Conservation (phyloP, 805 yeast genomes). For the Wickerhamomyces subpelliculosus region DNA sequence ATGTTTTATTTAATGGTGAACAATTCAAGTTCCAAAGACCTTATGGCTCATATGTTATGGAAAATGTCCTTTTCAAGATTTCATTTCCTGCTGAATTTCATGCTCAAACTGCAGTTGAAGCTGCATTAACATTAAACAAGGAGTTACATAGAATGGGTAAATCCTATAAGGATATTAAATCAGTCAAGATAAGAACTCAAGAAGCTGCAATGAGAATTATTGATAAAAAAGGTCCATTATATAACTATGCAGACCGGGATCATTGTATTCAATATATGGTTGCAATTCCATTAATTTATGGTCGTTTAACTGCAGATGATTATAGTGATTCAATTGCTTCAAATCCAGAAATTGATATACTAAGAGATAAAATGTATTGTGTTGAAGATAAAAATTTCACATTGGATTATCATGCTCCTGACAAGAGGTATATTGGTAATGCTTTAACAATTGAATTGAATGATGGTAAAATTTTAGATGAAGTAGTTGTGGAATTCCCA, state of each 20-base stretch:
- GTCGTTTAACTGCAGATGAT: conserved; percentile 52
- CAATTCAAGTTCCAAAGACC: conserved; percentile 47
- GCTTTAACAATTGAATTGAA: conserved; percentile 43
- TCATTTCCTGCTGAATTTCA: conserved; percentile 63
- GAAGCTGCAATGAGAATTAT: conserved; percentile 56
- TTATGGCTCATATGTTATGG: conserved; percentile 55
- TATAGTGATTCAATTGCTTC: conserved; percentile 44
- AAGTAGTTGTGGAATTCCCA: conserved; percentile 48
- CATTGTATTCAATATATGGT: conserved; percentile 62
- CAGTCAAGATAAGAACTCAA: conserved; percentile 46
- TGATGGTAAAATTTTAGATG: conserved; percentile 47
- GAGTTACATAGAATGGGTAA: conserved; percentile 33
- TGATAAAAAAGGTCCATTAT: conserved; percentile 51
- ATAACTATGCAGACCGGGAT: conserved; percentile 60
- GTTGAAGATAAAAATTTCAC: conserved; percentile 43
- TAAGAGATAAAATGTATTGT: conserved; percentile 49
- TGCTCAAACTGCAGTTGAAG: conserved; percentile 60
- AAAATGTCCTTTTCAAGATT: conserved; percentile 52
- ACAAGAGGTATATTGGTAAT: conserved; percentile 51
- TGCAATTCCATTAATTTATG: conserved; percentile 49
- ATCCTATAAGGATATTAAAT: conserved; percentile 40
- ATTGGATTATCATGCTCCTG: conserved; percentile 47
- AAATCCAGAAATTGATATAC: conserved; percentile 43
- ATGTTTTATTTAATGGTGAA: conserved; percentile 48
- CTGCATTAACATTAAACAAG: conserved; percentile 39